Evolutionary conservation across 1,284 basidiomycete genomes (phyloP).

Genomic region (Tilletia horrida): DNA sequence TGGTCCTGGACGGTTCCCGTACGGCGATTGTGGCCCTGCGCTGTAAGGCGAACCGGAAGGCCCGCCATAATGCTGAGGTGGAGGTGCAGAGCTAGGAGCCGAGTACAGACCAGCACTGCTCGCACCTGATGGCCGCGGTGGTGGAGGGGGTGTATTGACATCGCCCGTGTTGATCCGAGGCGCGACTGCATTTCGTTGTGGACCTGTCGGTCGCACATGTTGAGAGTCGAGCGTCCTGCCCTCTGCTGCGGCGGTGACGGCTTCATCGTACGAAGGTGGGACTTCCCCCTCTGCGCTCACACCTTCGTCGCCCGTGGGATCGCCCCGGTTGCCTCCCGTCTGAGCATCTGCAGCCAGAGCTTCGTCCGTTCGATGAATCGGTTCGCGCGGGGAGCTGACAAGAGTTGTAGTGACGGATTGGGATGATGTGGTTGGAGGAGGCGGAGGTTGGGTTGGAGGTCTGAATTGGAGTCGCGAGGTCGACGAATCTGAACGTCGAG

Average conservation of each 20-base stretch:
- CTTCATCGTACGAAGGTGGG: slow-evolving; percentile 12
- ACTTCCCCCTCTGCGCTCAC: slow-evolving; percentile 8
- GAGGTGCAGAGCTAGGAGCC: not conserved
- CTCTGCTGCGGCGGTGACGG: slow-evolving; percentile 5
- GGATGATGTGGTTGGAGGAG: not conserved
- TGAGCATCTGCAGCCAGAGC: not conserved
- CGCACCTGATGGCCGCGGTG: not conserved
- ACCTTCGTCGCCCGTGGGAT: slow-evolving; percentile 11
- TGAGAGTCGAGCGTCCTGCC: slow-evolving; percentile 2
- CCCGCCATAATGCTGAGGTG: not conserved
- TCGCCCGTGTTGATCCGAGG: too few species aligned
- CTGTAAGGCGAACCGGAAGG: not conserved
- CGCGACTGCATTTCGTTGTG: not conserved
- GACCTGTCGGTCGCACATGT: not conserved
- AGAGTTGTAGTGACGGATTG: not conserved
- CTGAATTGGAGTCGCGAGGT: not conserved
- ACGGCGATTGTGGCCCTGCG: slow-evolving; percentile 8
- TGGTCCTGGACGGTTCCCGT: not conserved
- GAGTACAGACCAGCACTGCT: not conserved
- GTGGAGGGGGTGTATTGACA: not conserved
- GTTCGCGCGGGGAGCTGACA: not conserved
- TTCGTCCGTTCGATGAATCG: not conserved
- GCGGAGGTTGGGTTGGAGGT: not conserved
- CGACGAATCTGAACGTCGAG: not conserved
- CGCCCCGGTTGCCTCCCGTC: not conserved